Evolutionary conservation across 345 rosid genomes (phyloP).

Genomic region (Turnera subulata): DNA sequence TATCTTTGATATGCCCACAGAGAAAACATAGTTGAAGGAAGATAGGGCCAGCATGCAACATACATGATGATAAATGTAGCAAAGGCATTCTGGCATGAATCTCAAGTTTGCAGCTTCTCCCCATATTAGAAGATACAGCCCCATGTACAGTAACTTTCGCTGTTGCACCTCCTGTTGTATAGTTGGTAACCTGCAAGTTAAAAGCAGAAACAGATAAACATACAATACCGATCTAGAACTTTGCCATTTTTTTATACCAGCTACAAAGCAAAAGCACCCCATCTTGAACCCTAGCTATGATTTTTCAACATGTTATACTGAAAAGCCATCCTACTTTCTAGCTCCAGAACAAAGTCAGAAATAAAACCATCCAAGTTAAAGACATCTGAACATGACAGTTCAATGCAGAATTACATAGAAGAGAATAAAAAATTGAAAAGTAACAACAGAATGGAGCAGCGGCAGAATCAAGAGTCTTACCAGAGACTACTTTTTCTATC

Average conservation of each 20-base stretch:
- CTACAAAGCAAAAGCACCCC: not conserved
- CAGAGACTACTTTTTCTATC: slow-evolving; percentile 98
- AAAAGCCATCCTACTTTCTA: too few relatives aligned
- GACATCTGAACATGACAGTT: too few relatives aligned
- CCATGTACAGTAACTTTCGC: slow-evolving; percentile 91
- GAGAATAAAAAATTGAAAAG: too few relatives aligned
- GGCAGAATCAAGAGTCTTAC: slow-evolving; percentile 37
- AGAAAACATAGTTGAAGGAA: too few relatives aligned
- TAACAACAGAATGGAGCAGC: too few relatives aligned
- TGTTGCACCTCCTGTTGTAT: slow-evolving; percentile 99
- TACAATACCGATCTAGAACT: not conserved
- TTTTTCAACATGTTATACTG: not conserved
- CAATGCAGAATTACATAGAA: too few relatives aligned
- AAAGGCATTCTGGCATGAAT: slow-evolving; percentile 99
- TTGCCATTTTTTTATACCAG: not conserved
- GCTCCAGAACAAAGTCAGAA: too few relatives aligned
- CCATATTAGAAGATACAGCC: slow-evolving; percentile 95
- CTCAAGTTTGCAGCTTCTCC: slow-evolving; percentile 99
- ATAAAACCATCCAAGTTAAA: not conserved
- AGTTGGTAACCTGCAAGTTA: slow-evolving; percentile 81
- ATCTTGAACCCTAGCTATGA: not conserved
- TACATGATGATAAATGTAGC: slow-evolving; percentile 99
- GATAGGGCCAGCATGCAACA: too few relatives aligned
- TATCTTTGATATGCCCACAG: too few relatives aligned
- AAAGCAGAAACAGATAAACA: slow-evolving; percentile 1